Conservation (phyloP, 163 green algal genomes). For the Scenedesmus sp. region DNA sequence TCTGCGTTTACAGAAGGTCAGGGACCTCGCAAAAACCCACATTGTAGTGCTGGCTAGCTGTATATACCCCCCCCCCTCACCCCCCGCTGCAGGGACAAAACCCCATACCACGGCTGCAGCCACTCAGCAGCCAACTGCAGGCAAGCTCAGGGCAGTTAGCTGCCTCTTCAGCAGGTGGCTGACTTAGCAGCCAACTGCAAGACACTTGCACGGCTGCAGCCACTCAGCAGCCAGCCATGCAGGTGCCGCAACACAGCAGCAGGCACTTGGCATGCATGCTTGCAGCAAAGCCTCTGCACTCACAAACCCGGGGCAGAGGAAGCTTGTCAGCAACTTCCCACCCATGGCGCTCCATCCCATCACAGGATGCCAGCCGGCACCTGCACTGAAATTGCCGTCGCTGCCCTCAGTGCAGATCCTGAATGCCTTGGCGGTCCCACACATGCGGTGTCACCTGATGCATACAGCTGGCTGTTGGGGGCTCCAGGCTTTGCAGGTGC, state of each 20-base stretch:
- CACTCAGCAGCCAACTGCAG: too few relatives aligned
- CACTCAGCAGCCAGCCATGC: background rate
- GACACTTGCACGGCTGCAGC: too few relatives aligned
- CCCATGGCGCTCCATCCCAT: conserved; percentile 5
- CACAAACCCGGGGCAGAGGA: conserved; percentile 24
- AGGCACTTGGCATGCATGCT: background rate
- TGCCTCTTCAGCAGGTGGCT: background rate
- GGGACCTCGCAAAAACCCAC: too few relatives aligned
- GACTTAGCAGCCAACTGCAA: too few relatives aligned
- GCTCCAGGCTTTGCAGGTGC: background rate
- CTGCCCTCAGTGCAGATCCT: background rate
- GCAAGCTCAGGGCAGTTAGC: too few relatives aligned
- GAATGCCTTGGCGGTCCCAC: background rate
- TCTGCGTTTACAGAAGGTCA: too few relatives aligned
- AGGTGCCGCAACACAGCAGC: background rate
- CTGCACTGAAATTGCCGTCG: conserved; percentile 2
- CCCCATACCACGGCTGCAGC: too few relatives aligned
- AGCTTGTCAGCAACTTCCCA: background rate
- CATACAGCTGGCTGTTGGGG: conserved; percentile 1
- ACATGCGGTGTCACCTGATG: background rate
- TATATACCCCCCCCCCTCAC: too few relatives aligned
- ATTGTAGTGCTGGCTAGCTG: too few relatives aligned
- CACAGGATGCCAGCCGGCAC: conserved; percentile 30
- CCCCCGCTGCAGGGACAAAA: too few relatives aligned
- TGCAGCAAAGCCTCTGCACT: background rate